These are phyloP conservation scores for Verbascum thapsus DNA, from an alignment of 257 asterid genomes.

Conservation along the genomic window DNA sequence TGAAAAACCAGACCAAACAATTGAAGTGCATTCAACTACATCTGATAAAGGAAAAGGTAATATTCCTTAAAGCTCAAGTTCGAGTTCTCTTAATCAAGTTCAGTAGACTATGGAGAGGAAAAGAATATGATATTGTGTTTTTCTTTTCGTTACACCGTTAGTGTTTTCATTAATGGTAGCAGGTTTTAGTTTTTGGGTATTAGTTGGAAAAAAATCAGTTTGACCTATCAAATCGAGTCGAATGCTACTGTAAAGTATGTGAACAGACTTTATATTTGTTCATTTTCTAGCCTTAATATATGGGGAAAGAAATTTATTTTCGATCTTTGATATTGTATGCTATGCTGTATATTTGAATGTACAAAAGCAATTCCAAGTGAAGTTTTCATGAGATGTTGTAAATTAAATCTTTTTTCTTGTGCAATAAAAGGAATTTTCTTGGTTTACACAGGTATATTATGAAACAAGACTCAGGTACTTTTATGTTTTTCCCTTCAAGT, in stretches of 20 bases:
- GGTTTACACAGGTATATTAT: no score
- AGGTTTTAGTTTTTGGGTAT: background rate
- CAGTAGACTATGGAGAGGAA: conserved; percentile 28
- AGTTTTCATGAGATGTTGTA: background rate
- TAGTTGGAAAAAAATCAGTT: background rate
- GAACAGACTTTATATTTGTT: background rate
- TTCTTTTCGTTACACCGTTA: background rate
- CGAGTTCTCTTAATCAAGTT: conserved; percentile 28
- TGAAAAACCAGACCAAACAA: conserved; percentile 9
- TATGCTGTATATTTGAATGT: background rate
- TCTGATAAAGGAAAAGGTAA: conserved; percentile 34
- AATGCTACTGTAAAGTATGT: background rate
- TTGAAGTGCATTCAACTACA: conserved; percentile 21
- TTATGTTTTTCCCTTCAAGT: no score
- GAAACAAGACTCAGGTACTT: no score
- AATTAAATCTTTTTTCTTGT: background rate
- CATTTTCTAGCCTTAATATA: conserved; percentile 8
- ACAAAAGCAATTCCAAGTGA: background rate
- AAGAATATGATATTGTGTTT: conserved; percentile 5
- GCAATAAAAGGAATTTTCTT: background rate
- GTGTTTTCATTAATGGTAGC: background rate
- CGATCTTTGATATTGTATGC: background rate
- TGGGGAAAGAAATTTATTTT: background rate
- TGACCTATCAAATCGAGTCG: background rate
- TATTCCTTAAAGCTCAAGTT: conserved; percentile 26